phyloP scores from a whole-genome alignment of 192 early-diverging fungal genomes.

The Coemansia sp. region DNA sequence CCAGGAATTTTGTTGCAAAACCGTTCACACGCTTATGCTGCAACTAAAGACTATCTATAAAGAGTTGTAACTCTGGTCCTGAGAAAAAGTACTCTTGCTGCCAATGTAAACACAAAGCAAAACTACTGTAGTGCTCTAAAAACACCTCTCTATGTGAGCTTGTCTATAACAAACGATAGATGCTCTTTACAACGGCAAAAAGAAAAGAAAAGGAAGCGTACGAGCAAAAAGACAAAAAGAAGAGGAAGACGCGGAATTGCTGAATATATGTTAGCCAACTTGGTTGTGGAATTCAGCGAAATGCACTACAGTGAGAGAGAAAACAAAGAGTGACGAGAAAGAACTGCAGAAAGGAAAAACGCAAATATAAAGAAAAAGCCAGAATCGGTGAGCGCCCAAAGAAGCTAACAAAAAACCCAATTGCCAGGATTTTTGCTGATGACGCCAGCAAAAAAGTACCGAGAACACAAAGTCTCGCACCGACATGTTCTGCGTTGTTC shows the following conservation, averaged over 20 bases:
- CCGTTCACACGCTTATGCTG: neutral
- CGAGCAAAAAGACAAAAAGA: neutral
- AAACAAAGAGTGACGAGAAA: neutral
- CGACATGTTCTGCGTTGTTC: neutral
- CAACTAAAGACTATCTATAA: neutral
- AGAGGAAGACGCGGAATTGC: neutral
- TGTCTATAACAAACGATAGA: neutral
- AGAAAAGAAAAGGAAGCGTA: neutral
- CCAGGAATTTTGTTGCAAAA: neutral
- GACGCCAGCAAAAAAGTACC: too few relatives aligned
- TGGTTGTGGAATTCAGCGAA: neutral
- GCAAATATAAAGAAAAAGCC: conserved; percentile 3
- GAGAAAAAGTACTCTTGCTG: neutral
- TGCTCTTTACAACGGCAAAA: neutral
- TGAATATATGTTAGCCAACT: neutral
- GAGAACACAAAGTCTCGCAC: neutral
- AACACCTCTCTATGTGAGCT: neutral
- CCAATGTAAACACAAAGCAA: neutral
- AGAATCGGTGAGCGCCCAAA: neutral
- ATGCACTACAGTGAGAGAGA: neutral
- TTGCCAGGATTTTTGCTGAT: neutral
- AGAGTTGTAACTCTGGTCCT: neutral
- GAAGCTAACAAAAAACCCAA: neutral
- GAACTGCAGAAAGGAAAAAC: conserved; percentile 12
- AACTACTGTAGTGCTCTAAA: neutral